Percentiles rank a stretch among this genome's conserved stretches.
Conservation (phyloP, 1,139 yeast genomes). For the Williopsis jadinii region DNA sequence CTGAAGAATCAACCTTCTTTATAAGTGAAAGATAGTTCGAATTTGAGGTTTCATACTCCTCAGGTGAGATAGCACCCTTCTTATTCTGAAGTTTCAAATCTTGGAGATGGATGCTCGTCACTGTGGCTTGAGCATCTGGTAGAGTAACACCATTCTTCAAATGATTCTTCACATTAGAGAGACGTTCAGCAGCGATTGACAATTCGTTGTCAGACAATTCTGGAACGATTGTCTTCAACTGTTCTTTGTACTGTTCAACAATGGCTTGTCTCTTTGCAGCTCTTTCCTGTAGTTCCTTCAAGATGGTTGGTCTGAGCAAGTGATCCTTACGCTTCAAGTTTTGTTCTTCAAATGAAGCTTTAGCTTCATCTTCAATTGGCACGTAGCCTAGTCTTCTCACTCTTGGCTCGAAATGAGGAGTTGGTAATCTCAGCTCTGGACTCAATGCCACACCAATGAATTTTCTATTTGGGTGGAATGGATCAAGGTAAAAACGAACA, state of each 20-base stretch:
- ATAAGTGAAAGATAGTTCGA: constrained; percentile 26
- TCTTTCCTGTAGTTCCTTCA: constrained; percentile 33
- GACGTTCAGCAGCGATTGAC: constrained; percentile 40
- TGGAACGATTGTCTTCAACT: constrained; percentile 23
- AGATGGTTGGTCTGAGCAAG: constrained; percentile 45
- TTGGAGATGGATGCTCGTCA: constrained; percentile 44
- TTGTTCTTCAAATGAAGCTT: constrained; percentile 48
- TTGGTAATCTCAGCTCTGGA: constrained; percentile 62
- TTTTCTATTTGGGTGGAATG: constrained; percentile 93
- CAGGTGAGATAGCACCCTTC: constrained; percentile 33
- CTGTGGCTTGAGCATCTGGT: constrained; percentile 54
- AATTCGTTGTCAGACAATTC: constrained; percentile 31
- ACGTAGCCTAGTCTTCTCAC: constrained; percentile 77
- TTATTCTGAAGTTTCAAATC: constrained; percentile 38
- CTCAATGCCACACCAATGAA: constrained; percentile 82
- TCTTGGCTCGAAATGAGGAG: constrained; percentile 84
- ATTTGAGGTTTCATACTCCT: constrained; percentile 24
- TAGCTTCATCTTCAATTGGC: constrained; percentile 41
- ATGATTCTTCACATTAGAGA: constrained; percentile 43
- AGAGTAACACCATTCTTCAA: constrained; percentile 41
- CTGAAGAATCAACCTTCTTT: constrained; percentile 23
- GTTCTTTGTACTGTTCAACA: constrained; percentile 22
- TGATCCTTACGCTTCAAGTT: constrained; percentile 43
- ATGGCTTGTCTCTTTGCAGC: constrained; percentile 31
- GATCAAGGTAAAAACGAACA: constrained; percentile 86